These are phyloP conservation scores for Rhodotorula taiwanensis DNA, from an alignment of 768 basidiomycete genomes.

Conservation along the genomic window DNA sequence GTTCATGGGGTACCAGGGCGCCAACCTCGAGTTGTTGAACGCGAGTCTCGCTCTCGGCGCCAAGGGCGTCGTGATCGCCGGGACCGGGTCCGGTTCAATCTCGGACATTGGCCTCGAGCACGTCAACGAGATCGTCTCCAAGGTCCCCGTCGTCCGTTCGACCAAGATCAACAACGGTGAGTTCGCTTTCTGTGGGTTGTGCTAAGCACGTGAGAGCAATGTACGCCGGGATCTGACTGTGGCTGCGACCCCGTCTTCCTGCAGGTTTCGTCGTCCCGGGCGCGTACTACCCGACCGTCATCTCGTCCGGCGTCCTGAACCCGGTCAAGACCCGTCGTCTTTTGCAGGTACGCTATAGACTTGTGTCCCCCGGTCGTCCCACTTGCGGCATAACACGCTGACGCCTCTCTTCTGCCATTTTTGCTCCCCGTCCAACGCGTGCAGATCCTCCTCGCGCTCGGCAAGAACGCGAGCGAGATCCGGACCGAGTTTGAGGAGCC, in stretches of 20 bases:
- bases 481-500: slow-evolving; percentile 25
- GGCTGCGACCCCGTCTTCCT: neutral
- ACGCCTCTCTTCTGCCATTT: too few relatives aligned
- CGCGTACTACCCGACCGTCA: neutral
- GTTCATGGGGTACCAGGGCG: slow-evolving; percentile 27
- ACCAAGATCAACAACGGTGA: slow-evolving; percentile 30
- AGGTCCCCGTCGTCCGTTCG: slow-evolving; percentile 21
- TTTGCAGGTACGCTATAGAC: slow-evolving; percentile 23
- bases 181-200: neutral
- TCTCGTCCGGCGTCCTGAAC: slow-evolving; percentile 23
- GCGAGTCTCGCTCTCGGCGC: slow-evolving; percentile 20
- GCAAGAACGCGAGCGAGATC: slow-evolving; percentile 19
- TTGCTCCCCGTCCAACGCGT: neutral
- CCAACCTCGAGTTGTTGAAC: slow-evolving; percentile 20
- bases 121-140: neutral
- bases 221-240: too few relatives aligned
- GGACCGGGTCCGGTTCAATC: slow-evolving; percentile 20
- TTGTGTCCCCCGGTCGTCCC: too few relatives aligned
- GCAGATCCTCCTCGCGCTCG: slow-evolving; percentile 26
- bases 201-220: too few relatives aligned
- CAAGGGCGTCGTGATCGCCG: slow-evolving; percentile 25
- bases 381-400: neutral
- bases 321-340: slow-evolving; percentile 31
- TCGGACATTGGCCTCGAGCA: slow-evolving; percentile 2
- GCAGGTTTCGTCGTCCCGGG: slow-evolving; percentile 7